Conservation (phyloP, 108 stramenopile genomes). For the Skeletonema tropicum region DNA sequence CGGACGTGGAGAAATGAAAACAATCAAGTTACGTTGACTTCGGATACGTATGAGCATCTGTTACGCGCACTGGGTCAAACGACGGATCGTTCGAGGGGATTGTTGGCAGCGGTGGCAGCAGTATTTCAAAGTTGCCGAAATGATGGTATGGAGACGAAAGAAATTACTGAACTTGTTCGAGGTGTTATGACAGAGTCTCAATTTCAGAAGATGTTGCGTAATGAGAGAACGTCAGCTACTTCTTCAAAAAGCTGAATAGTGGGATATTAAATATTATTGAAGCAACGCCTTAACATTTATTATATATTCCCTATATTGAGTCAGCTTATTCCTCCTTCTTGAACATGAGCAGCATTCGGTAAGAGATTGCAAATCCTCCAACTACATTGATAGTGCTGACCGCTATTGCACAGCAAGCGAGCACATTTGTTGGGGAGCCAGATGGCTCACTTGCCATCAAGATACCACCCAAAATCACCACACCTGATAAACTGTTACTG, state of each 20-base stretch:
- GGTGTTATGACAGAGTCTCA: slow-evolving; percentile 14
- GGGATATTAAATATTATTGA: too few species aligned
- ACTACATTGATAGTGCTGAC: slow-evolving; percentile 77
- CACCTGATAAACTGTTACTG: slow-evolving; percentile 87
- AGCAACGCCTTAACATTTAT: too few species aligned
- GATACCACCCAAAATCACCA: slow-evolving; percentile 90
- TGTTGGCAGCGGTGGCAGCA: slow-evolving; percentile 7
- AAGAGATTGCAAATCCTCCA: slow-evolving; percentile 82
- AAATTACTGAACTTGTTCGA: slow-evolving; percentile 19
- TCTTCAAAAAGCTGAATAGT: too few species aligned
- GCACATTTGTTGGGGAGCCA: slow-evolving; percentile 57
- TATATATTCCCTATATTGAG: too few species aligned
- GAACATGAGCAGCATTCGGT: slow-evolving; percentile 94
- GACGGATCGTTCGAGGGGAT: slow-evolving; percentile 11
- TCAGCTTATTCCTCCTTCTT: slow-evolving; percentile 51
- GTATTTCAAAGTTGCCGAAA: slow-evolving; percentile 21
- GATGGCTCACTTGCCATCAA: slow-evolving; percentile 66
- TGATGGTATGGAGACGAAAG: slow-evolving; percentile 29
- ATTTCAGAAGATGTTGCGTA: slow-evolving; percentile 10
- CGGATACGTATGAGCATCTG: slow-evolving; percentile 12
- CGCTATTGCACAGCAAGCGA: slow-evolving; percentile 73
- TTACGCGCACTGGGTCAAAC: slow-evolving; percentile 37
- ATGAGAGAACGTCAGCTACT: too few species aligned
- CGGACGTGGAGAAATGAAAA: neutral
- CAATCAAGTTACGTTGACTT: slow-evolving; percentile 3